Conservation (phyloP, 73 alveolate species). For the Paramecium primaurelia region DNA sequence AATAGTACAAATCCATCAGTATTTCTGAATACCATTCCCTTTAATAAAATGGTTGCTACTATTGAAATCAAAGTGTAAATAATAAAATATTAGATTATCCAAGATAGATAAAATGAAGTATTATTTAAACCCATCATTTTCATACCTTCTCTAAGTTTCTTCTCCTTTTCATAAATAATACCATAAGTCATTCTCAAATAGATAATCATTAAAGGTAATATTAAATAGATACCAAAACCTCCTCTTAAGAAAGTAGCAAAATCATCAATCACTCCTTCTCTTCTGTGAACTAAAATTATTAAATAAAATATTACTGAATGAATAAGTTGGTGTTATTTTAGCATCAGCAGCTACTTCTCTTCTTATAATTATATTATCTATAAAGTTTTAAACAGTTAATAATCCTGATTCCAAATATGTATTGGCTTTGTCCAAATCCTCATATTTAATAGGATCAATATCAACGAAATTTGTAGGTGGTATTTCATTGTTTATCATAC, state of each 20-base stretch:
- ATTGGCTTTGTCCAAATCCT: not conserved
- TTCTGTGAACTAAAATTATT: not conserved
- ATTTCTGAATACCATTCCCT: conserved; percentile 62
- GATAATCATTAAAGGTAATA: conserved; percentile 48
- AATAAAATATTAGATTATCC: conserved; percentile 80
- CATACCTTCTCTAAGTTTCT: conserved; percentile 96
- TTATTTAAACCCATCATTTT: conserved; percentile 97
- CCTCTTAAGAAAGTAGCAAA: conserved; percentile 40
- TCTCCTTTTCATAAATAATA: conserved; percentile 82
- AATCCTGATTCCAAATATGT: not conserved
- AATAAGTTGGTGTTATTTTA: not conserved
- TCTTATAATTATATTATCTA: conserved; percentile 39
- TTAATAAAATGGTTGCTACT: conserved; percentile 69
- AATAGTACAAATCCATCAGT: conserved; percentile 76
- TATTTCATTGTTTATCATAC: not conserved
- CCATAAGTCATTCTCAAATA: conserved; percentile 64
- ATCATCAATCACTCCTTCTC: conserved; percentile 55
- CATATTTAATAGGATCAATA: conserved; percentile 10
- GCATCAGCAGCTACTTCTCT: not conserved
- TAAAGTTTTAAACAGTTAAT: conserved; percentile 9
- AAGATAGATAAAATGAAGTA: conserved; percentile 87
- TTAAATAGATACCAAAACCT: conserved; percentile 37
- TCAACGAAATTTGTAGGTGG: not conserved
- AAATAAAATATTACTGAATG: not conserved
- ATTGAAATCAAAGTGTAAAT: conserved; percentile 79